Evolutionary conservation across 768 basidiomycete species (phyloP).

Genomic region (Phylloporus rhodoxanthus): DNA sequence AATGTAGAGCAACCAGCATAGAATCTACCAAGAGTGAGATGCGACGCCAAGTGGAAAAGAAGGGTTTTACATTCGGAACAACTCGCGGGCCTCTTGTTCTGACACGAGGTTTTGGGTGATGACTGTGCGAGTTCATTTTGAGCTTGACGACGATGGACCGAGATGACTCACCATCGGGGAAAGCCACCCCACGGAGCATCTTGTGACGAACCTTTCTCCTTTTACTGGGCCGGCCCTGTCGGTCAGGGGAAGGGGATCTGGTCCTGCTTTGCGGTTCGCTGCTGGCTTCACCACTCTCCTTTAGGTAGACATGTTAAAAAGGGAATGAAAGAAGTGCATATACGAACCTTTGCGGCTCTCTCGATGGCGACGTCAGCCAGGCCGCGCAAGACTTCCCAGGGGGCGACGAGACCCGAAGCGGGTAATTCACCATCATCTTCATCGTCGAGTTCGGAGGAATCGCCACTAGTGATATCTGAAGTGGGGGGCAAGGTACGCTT

Average conservation of each 20-base stretch:
- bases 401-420: conserved; percentile 75
- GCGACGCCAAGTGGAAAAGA: conserved; percentile 5
- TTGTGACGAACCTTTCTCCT: conserved; percentile 68
- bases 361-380: conserved; percentile 78
- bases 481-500: conserved; percentile 59
- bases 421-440: conserved; percentile 78
- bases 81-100: conserved; percentile 77
- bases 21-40: conserved; percentile 47
- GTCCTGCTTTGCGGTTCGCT: conserved; percentile 74
- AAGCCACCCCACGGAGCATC: conserved; percentile 50
- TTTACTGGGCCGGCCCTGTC: conserved; percentile 62
- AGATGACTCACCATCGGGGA: conserved; percentile 62
- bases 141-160: not conserved
- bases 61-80: conserved; percentile 68
- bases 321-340: not conserved
- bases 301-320: conserved; percentile 8
- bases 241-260: conserved; percentile 67
- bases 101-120: conserved; percentile 79
- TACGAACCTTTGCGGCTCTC: conserved; percentile 65
- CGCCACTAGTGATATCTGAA: conserved; percentile 68
- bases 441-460: conserved; percentile 82
- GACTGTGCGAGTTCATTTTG: conserved; percentile 38
- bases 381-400: conserved; percentile 79
- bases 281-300: conserved; percentile 69
- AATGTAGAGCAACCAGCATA: conserved; percentile 92